A percentile compares a stretch with the other conserved stretches of the same genome.
Evolutionary conservation across 352 stramenopile species (phyloP).

Genomic region (Phytophthora idaei): DNA sequence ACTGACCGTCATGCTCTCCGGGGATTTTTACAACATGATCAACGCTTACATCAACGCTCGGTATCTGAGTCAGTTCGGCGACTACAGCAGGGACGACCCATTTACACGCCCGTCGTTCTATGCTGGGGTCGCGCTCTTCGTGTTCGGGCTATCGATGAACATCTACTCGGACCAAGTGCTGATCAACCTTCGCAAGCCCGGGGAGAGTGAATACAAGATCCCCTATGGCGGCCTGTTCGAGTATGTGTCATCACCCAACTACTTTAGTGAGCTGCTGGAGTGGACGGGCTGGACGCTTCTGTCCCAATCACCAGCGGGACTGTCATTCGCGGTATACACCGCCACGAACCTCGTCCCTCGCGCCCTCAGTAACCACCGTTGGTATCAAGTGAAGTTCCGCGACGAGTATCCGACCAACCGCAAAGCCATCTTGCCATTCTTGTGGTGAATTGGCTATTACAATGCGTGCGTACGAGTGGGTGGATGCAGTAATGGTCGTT

Average conservation of each 20-base stretch:
- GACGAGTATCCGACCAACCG: slow-evolving; percentile 43
- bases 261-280: slow-evolving; percentile 78
- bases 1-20: slow-evolving; percentile 54
- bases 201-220: slow-evolving; percentile 65
- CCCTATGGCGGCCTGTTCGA: slow-evolving; percentile 66
- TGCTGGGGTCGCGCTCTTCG: slow-evolving; percentile 53
- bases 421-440: slow-evolving; percentile 44
- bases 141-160: slow-evolving; percentile 61
- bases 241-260: slow-evolving; percentile 80
- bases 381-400: slow-evolving; percentile 64
- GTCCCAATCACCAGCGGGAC: slow-evolving; percentile 56
- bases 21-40: slow-evolving; percentile 70
- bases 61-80: slow-evolving; percentile 64
- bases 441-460: slow-evolving; percentile 34
- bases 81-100: slow-evolving; percentile 48
- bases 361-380: slow-evolving; percentile 56
- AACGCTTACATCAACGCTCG: slow-evolving; percentile 78
- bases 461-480: no score
- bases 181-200: slow-evolving; percentile 64
- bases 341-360: slow-evolving; percentile 55
- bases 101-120: slow-evolving; percentile 59
- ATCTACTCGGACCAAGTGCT: slow-evolving; percentile 73
- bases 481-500: no score
- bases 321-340: slow-evolving; percentile 58
- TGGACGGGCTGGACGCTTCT: slow-evolving; percentile 73